Percentiles rank a stretch among this genome's conserved stretches.
These are phyloP conservation scores for Fallopia convolvulus DNA, from an alignment of 148 eudicot species.

Conservation along the genomic window DNA sequence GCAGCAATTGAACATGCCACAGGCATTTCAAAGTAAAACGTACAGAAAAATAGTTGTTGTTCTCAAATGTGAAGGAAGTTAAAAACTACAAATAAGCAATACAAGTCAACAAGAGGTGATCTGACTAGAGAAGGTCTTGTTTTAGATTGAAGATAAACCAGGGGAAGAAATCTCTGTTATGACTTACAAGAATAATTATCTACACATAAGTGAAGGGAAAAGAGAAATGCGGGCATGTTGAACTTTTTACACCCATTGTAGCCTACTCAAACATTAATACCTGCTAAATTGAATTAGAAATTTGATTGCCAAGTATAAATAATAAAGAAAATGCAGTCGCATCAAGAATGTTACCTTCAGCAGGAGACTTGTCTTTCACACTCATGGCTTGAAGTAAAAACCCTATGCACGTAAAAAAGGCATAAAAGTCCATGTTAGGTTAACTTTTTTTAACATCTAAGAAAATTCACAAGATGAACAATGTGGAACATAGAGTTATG, in stretches of 20 bases:
- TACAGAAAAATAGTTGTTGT: background rate
- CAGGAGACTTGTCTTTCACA: background rate
- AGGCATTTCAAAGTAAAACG: background rate
- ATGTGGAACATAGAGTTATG: background rate
- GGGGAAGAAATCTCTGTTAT: background rate
- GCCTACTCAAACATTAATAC: background rate
- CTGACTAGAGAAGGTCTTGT: background rate
- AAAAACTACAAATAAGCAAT: background rate
- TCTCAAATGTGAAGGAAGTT: background rate
- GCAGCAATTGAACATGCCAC: background rate
- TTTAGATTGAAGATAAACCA: background rate
- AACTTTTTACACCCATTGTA: background rate
- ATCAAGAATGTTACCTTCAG: background rate
- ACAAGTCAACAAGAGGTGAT: background rate
- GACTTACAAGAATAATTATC: background rate
- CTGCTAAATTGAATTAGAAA: background rate
- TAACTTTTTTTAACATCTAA: background rate
- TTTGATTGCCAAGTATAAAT: background rate
- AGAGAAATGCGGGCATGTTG: background rate
- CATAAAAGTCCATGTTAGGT: background rate
- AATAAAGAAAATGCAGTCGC: background rate
- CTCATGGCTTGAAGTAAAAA: slow-evolving; percentile 7
- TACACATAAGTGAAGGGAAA: background rate
- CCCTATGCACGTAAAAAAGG: background rate
- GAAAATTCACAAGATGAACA: background rate